phyloP scores from a whole-genome alignment of 1,284 basidiomycete species.

The Sanghuangporus weigelae region DNA sequence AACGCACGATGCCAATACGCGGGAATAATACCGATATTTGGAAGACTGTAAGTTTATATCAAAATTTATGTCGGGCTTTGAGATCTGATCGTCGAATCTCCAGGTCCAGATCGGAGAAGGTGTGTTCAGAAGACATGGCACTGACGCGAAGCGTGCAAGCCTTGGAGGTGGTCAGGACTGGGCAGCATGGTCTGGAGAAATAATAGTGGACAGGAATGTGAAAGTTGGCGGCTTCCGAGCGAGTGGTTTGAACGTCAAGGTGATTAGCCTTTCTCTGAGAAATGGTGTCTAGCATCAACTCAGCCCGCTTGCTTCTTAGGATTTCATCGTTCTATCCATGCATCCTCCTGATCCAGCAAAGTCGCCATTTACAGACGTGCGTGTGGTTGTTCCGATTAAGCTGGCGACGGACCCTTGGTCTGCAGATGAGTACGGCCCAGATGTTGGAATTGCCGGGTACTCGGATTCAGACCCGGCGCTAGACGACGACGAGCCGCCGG shows the following conservation, averaged over 20 bases:
- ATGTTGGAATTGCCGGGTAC: slow-evolving; percentile 10
- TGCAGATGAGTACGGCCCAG: slow-evolving; percentile 27
- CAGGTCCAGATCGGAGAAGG: slow-evolving; percentile 49
- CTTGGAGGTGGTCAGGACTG: slow-evolving; percentile 50
- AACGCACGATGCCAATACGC: slow-evolving; percentile 18
- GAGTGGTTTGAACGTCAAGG: slow-evolving; percentile 59
- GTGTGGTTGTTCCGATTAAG: slow-evolving; percentile 55
- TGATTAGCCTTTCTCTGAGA: slow-evolving; percentile 22
- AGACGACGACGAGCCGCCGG: slow-evolving; percentile 12
- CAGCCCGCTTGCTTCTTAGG: slow-evolving; percentile 32
- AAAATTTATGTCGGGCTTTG: slow-evolving; percentile 16
- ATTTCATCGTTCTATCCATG: slow-evolving; percentile 58
- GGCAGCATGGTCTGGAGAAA: slow-evolving; percentile 57
- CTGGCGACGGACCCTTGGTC: slow-evolving; percentile 61
- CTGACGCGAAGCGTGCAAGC: slow-evolving; percentile 1
- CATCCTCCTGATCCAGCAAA: slow-evolving; percentile 49
- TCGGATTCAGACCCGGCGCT: slow-evolving; percentile 11
- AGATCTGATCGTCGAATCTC: not conserved
- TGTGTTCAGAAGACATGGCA: slow-evolving; percentile 34
- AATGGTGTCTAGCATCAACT: not conserved
- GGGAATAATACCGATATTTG: slow-evolving; percentile 66
- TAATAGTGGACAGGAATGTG: slow-evolving; percentile 42
- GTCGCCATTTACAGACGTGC: slow-evolving; percentile 51
- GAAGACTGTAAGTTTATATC: slow-evolving; percentile 38
- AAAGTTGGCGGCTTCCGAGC: slow-evolving; percentile 58